These are phyloP conservation scores for Trametes punicea DNA, from an alignment of 768 basidiomycete species.

Conservation along the genomic window DNA sequence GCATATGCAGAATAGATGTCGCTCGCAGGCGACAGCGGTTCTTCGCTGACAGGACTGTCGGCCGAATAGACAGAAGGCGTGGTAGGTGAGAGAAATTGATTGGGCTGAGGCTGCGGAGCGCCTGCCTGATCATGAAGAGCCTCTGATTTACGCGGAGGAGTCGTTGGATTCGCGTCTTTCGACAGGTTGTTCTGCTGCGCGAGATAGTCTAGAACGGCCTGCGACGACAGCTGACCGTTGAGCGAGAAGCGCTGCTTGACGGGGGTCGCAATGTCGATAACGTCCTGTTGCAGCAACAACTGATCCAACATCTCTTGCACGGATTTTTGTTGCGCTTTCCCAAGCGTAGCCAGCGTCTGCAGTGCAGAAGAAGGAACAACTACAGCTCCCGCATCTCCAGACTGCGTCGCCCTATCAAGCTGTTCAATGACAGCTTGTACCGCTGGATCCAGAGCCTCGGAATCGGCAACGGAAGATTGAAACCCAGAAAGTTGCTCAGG, in stretches of 20 bases:
- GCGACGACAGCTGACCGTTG: slow-evolving; percentile 8
- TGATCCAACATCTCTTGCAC: slow-evolving; percentile 19
- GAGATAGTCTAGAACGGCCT: slow-evolving; percentile 11
- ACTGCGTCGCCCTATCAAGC: slow-evolving; percentile 11
- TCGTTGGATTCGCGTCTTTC: slow-evolving; percentile 1
- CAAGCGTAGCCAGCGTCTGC: not conserved
- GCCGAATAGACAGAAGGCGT: not conserved
- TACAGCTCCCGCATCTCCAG: slow-evolving; percentile 11
- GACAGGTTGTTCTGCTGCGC: slow-evolving; percentile 13
- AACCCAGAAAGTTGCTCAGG: not conserved
- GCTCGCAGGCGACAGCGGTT: slow-evolving; percentile 17
- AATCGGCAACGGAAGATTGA: not conserved
- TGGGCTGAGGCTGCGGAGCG: not conserved
- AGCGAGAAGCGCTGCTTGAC: slow-evolving; percentile 19
- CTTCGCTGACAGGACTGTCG: slow-evolving; percentile 5
- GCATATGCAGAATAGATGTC: slow-evolving; percentile 15
- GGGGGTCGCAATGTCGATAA: slow-evolving; percentile 16
- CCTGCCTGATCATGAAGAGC: not conserved
- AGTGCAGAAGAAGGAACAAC: slow-evolving; percentile 3
- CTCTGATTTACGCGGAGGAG: not conserved
- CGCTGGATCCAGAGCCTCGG: slow-evolving; percentile 3
- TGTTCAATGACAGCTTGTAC: slow-evolving; percentile 14
- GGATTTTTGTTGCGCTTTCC: slow-evolving; percentile 8
- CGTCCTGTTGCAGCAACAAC: slow-evolving; percentile 11
- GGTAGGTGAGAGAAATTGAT: slow-evolving; percentile 4